Conservation (phyloP, 2,329 filamentous ascomycete species). For the Claviceps fusiformis region DNA sequence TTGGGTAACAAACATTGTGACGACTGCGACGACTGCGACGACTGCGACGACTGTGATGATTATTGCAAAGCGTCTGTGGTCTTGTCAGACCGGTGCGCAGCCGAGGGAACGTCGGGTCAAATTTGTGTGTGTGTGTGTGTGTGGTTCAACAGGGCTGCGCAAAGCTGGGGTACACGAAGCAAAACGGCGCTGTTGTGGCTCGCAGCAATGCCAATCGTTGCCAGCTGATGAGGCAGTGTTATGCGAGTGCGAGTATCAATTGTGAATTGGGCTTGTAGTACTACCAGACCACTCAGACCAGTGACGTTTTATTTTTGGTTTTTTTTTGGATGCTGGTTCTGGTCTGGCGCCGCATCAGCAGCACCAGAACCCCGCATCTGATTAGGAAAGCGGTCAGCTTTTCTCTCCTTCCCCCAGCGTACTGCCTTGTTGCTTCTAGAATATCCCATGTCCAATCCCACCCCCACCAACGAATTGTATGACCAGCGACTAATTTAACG, state of each 20-base stretch:
- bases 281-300: too few species aligned
- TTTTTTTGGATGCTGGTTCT: not conserved
- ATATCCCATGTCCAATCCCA: conserved; percentile 22
- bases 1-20: conserved; percentile 35
- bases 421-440: conserved; percentile 21
- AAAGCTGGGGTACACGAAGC: not conserved
- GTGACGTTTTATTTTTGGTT: not conserved
- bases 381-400: conserved; percentile 22
- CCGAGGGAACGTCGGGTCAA: not conserved
- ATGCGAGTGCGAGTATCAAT: not conserved
- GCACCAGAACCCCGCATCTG: conserved; percentile 16
- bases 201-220: not conserved
- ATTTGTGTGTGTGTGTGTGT: not conserved
- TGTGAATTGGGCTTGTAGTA: not conserved
- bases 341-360: not conserved
- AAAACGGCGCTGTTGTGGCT: not conserved
- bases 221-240: not conserved
- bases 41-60: not conserved
- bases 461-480: not conserved
- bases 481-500: not conserved
- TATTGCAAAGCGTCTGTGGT: not conserved
- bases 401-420: not conserved
- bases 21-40: not conserved
- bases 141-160: not conserved
- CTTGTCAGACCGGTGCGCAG: not conserved